Conservation (phyloP, 768 basidiomycete species). For the Lactifluus hygrophoroides region DNA sequence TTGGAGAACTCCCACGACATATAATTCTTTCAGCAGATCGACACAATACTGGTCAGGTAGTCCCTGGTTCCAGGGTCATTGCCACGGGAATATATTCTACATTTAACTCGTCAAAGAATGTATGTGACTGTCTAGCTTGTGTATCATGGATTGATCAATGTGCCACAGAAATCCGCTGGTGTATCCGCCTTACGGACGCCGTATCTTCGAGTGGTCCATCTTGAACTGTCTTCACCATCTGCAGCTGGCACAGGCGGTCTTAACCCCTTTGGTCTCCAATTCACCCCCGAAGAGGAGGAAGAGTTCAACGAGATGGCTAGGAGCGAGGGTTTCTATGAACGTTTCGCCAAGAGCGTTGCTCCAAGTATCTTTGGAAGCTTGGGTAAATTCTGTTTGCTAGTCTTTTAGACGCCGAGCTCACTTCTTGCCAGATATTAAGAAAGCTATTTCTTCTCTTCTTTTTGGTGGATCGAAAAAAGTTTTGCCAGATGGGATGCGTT, state of each 20-base stretch:
- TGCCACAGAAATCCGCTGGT: constrained; percentile 61
- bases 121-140: constrained; percentile 29
- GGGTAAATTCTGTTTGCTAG: constrained; percentile 39
- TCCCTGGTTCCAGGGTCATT: constrained; percentile 92
- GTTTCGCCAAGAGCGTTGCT: constrained; percentile 88
- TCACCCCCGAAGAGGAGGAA: constrained; percentile 94
- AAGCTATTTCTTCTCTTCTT: constrained; percentile 90
- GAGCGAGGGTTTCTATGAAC: constrained; percentile 84
- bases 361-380: constrained; percentile 95
- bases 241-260: constrained; percentile 57
- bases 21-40: constrained; percentile 89
- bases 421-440: constrained; percentile 80
- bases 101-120: constrained; percentile 82
- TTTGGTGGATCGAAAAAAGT: constrained; percentile 98
- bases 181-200: constrained; percentile 87
- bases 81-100: constrained; percentile 97
- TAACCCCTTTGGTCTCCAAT: constrained; percentile 82
- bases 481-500: constrained; percentile 92
- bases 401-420: neutral
- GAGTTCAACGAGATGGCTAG: constrained; percentile 90
- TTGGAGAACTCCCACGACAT: constrained; percentile 94
- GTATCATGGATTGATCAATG: neutral
- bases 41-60: constrained; percentile 85
- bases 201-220: constrained; percentile 87
- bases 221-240: constrained; percentile 81